phyloP scores from a whole-genome alignment of 1,284 basidiomycete species.

The Macrocybe sp. region DNA sequence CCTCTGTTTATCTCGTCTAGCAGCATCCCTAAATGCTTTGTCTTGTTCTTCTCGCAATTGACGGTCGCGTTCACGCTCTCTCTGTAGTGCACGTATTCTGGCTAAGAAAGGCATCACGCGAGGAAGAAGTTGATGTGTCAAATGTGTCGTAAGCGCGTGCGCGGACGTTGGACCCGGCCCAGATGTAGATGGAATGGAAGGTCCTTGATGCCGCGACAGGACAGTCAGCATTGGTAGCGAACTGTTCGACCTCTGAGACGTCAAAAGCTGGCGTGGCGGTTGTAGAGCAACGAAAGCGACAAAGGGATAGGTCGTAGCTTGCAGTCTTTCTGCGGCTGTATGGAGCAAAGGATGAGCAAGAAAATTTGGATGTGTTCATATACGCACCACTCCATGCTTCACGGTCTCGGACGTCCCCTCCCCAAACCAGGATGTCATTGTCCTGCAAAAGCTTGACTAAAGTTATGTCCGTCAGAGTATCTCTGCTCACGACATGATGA shows the following conservation, averaged over 20 bases:
- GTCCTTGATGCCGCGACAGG: slow-evolving; percentile 80
- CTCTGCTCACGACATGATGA: slow-evolving; percentile 32
- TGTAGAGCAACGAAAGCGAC: slow-evolving; percentile 88
- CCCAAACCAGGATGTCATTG: slow-evolving; percentile 79
- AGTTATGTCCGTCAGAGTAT: slow-evolving; percentile 70
- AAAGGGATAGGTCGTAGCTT: slow-evolving; percentile 89
- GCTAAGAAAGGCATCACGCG: slow-evolving; percentile 73
- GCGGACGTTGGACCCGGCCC: slow-evolving; percentile 49
- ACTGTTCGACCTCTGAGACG: slow-evolving; percentile 32
- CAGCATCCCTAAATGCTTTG: slow-evolving; percentile 65
- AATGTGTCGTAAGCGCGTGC: slow-evolving; percentile 55
- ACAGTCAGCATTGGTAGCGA: slow-evolving; percentile 62
- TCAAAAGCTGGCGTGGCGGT: slow-evolving; percentile 45
- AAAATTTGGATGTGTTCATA: neutral
- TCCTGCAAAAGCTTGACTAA: slow-evolving; percentile 65
- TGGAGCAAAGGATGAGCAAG: slow-evolving; percentile 1
- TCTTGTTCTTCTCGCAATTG: slow-evolving; percentile 80
- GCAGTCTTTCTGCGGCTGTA: slow-evolving; percentile 78
- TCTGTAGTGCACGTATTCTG: slow-evolving; percentile 40
- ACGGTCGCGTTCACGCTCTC: slow-evolving; percentile 61
- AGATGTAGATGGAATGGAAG: slow-evolving; percentile 27
- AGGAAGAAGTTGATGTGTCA: slow-evolving; percentile 70
- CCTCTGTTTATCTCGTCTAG: slow-evolving; percentile 65
- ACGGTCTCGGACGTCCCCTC: slow-evolving; percentile 68
- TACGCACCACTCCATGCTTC: slow-evolving; percentile 80